phyloP scores from a whole-genome alignment of 805 yeast species.

The Candida xyloterini region DNA sequence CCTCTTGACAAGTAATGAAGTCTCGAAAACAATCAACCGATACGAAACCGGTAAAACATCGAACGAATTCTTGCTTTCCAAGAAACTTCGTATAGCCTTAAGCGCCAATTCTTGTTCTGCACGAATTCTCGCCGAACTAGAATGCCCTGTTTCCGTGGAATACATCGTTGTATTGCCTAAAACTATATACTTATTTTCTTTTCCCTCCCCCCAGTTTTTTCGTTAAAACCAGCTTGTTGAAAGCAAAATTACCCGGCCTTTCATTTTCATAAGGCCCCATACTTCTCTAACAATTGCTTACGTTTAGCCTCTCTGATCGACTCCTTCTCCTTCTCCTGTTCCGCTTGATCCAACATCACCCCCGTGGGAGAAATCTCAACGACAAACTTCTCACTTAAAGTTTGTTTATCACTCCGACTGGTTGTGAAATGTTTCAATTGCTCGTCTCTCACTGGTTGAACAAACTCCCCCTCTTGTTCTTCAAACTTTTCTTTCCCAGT shows the following conservation, averaged over 20 bases:
- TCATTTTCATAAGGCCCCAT: constrained; percentile 29
- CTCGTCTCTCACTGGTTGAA: constrained; percentile 47
- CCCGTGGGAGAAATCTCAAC: too few species aligned
- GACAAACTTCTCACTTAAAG: too few species aligned
- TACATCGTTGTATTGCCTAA: constrained; percentile 6
- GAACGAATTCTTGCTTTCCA: constrained; percentile 88
- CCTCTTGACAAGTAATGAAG: constrained; percentile 84
- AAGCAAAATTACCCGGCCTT: constrained; percentile 10
- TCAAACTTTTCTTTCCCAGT: constrained; percentile 33
- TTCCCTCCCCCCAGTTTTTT: constrained; percentile 4
- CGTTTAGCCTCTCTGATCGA: constrained; percentile 30
- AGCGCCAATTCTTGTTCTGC: constrained; percentile 73
- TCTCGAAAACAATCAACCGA: constrained; percentile 88
- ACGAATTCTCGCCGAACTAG: constrained; percentile 32
- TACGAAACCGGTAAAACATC: constrained; percentile 96
- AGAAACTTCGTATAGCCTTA: constrained; percentile 76
- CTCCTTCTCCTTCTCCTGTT: constrained; percentile 35
- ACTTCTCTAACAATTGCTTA: constrained; percentile 35
- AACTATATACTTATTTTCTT: neutral
- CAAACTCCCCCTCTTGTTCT: constrained; percentile 46
- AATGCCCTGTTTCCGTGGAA: constrained; percentile 4
- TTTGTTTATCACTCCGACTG: neutral
- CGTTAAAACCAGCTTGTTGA: neutral
- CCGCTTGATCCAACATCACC: constrained; percentile 29
- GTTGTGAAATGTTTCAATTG: constrained; percentile 49